Evolutionary conservation across 345 rosid genomes (phyloP), one percentile per base, ranked within the genome.

Genomic region (Murraya koenigii): DNA sequence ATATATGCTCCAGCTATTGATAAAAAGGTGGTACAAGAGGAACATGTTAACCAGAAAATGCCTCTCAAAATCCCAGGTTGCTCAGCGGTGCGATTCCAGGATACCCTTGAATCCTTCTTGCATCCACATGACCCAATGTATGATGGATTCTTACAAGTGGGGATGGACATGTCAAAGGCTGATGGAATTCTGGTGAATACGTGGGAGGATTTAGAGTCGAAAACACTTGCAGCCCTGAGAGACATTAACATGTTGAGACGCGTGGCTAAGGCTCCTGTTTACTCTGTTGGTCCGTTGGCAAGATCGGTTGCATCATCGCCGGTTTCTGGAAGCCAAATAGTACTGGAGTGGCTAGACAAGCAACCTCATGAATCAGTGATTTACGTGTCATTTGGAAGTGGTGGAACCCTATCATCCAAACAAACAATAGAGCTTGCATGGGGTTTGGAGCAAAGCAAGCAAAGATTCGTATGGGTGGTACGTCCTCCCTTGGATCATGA

Each of bases 111-210:
- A 28, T 47, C 85, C 1, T 49, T 83, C 36, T 49, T 77, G 65
- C 63, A 74, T 67, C 84, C 69, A 11, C 75, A 78, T 20, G 75
- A 80, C 68, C 80, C 33, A 7, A 23, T 59, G 80, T 65, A 3
- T 68, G 62, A 74, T 66, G 84, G 80, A 65, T 39, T 77, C 72
- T 28, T 70, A 60, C 62, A 78, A 20, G 5, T 80, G 52, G 81
- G 82, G 30, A 35, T 47, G 11, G 80, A 80, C 72, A 83, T 87
- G 30, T 75, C 89, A 9, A 71, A 63, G 23, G 86, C 89, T 1
- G 86, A 89, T 69, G 92, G 92, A 7, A 85, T 89, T 72, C 68
- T 89, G 65, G 84, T 89, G 55, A 89, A 90, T 78, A 86, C 92
- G 5, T 88, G 90, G 87, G 82, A 86, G 17, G 91, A 82, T 8